Conservation (phyloP, 768 basidiomycete species). For the Boletus fagicola region DNA sequence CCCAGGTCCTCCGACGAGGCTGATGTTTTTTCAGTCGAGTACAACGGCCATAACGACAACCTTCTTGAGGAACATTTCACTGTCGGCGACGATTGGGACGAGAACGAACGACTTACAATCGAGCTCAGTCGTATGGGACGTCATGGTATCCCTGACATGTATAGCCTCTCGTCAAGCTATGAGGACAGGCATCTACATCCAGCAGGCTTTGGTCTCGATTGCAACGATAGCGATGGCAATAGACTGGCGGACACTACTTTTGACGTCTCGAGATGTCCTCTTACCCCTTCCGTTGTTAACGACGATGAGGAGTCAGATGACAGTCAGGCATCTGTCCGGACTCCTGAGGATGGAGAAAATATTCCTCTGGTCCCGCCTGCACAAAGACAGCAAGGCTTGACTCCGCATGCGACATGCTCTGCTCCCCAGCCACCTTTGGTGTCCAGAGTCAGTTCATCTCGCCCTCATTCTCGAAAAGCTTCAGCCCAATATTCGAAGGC, state of each 20-base stretch:
- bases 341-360: conserved; percentile 26
- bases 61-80: conserved; percentile 26
- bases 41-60: conserved; percentile 25
- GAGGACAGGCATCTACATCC: conserved; percentile 8
- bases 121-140: conserved; percentile 16
- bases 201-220: conserved; percentile 10
- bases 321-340: conserved; percentile 24
- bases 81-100: conserved; percentile 23
- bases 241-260: conserved; percentile 16
- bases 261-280: conserved; percentile 21
- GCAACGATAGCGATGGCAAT: conserved; percentile 1
- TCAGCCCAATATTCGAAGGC: conserved; percentile 4
- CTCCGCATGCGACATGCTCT: background rate
- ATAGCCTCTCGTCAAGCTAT: background rate
- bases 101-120: conserved; percentile 20
- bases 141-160: background rate
- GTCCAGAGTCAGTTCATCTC: conserved; percentile 24
- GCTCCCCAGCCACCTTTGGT: conserved; percentile 12
- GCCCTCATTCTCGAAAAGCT: conserved; percentile 26
- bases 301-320: conserved; percentile 33
- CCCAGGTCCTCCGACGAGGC: conserved; percentile 7
- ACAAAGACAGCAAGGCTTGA: background rate
- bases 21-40: conserved; percentile 25
- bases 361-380: conserved; percentile 8
- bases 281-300: conserved; percentile 25